phyloP scores from a whole-genome alignment of 352 stramenopile genomes.

The Phytophthora boehmeriae region DNA sequence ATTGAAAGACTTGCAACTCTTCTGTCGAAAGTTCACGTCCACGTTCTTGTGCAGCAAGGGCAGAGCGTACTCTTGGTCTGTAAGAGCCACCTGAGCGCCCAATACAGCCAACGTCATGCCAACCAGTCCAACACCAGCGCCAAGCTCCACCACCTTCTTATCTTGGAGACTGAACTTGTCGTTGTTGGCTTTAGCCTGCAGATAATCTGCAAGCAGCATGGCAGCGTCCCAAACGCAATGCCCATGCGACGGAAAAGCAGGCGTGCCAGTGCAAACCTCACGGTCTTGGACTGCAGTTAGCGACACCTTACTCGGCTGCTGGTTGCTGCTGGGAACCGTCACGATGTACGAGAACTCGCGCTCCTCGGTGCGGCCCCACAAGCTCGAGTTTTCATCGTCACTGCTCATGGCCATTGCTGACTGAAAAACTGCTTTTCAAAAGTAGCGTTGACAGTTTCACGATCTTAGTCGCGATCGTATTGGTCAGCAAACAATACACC shows the following conservation, averaged over 20 bases:
- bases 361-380: constrained; percentile 45
- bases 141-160: constrained; percentile 48
- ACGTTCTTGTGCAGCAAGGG: constrained; percentile 57
- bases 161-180: constrained; percentile 12
- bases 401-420: constrained; percentile 11
- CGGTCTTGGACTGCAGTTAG: constrained; percentile 47
- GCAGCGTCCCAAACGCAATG: constrained; percentile 68
- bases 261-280: constrained; percentile 37
- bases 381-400: constrained; percentile 15
- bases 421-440: no score
- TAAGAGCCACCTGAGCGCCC: constrained; percentile 46
- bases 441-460: no score
- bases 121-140: constrained; percentile 54
- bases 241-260: constrained; percentile 51
- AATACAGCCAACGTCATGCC: constrained; percentile 55
- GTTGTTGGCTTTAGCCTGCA: constrained; percentile 31
- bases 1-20: background rate
- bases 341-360: constrained; percentile 45
- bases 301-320: constrained; percentile 7
- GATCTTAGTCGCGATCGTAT: background rate
- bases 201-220: constrained; percentile 52
- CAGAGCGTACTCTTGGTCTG: constrained; percentile 58
- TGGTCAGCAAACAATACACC: no score
- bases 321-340: background rate
- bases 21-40: constrained; percentile 41